Percentiles rank a stretch among this genome's conserved stretches.
Conservation (phyloP, 2,329 filamentous ascomycete species). For the Thelonectria blattea region DNA sequence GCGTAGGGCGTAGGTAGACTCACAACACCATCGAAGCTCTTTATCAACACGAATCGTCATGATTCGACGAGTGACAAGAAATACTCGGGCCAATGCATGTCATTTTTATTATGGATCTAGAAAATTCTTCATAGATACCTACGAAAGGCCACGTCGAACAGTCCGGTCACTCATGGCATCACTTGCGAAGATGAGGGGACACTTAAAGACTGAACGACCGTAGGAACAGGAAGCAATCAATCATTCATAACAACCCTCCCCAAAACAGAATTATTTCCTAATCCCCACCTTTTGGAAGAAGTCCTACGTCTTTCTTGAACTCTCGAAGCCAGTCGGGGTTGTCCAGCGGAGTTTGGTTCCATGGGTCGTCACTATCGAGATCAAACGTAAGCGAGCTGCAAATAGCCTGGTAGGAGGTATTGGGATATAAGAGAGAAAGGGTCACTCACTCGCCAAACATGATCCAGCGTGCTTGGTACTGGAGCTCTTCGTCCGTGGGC, state of each 20-base stretch:
- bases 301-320: constrained; percentile 16
- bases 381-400: not conserved
- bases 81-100: no score
- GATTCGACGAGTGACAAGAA: no score
- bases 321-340: constrained; percentile 41
- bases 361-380: constrained; percentile 41
- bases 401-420: not conserved
- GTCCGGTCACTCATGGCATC: no score
- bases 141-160: no score
- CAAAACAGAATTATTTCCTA: not conserved
- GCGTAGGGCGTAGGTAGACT: not conserved
- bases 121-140: no score
- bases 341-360: constrained; percentile 49
- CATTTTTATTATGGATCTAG: no score
- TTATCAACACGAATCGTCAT: not conserved
- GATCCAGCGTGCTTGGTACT: constrained; percentile 41
- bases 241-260: not conserved
- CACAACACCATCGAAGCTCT: not conserved
- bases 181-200: no score
- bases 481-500: constrained; percentile 43
- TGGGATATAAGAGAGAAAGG: not conserved
- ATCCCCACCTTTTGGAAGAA: not conserved
- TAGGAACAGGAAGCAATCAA: not conserved
- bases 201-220: no score
- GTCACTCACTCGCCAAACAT: constrained; percentile 36